Evolutionary conservation across 306 rosid genomes (phyloP).

Genomic region (Prunus campanulata): DNA sequence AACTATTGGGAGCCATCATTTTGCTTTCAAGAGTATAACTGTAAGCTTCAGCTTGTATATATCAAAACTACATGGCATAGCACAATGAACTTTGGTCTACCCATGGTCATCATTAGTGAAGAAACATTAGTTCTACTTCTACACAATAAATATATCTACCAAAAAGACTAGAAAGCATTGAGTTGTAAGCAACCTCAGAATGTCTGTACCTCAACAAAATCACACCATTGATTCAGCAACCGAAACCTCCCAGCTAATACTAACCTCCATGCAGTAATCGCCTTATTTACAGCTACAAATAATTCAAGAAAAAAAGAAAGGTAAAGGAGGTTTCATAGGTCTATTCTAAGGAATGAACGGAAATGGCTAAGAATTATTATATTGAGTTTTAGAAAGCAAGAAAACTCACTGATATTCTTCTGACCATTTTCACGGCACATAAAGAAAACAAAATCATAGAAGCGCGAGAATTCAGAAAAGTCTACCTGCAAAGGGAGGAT

Average conservation of each 20-base stretch:
- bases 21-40: neutral
- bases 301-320: slow-evolving; percentile 14
- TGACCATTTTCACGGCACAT: slow-evolving; percentile 92
- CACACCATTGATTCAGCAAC: slow-evolving; percentile 81
- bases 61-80: neutral
- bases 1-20: neutral
- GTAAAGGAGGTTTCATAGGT: slow-evolving; percentile 9
- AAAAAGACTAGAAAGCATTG: neutral
- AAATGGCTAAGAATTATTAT: neutral
- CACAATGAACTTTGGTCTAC: neutral
- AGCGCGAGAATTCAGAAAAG: slow-evolving; percentile 70
- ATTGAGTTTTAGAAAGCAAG: neutral
- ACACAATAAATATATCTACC: neutral
- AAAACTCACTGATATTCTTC: slow-evolving; percentile 81
- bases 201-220: slow-evolving; percentile 80
- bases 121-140: neutral
- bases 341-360: slow-evolving; percentile 12
- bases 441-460: slow-evolving; percentile 89
- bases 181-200: slow-evolving; percentile 14
- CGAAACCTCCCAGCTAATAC: slow-evolving; percentile 84
- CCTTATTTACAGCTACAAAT: slow-evolving; percentile 74
- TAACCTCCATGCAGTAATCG: slow-evolving; percentile 81
- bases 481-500: slow-evolving; percentile 41
- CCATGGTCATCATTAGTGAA: neutral
- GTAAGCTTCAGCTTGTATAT: neutral